phyloP scores from a whole-genome alignment of 1,284 basidiomycete species.

The Calocybe gambosa region DNA sequence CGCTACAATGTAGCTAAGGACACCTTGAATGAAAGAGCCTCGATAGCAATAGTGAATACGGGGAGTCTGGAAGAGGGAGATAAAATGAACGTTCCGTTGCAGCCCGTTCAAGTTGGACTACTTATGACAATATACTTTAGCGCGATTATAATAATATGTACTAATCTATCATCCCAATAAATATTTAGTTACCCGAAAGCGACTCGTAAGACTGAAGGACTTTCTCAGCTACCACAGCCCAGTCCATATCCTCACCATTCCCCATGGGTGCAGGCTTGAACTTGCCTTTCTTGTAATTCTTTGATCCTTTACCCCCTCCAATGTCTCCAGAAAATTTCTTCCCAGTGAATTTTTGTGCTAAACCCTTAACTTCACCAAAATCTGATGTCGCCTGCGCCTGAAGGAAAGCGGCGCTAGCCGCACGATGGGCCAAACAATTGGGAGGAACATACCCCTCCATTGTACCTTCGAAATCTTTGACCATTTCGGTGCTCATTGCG shows the following conservation, averaged over 20 bases:
- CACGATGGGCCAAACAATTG: slow-evolving; percentile 59
- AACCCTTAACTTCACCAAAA: slow-evolving; percentile 59
- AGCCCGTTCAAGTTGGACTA: no score
- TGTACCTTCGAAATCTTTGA: slow-evolving; percentile 20
- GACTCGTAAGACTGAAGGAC: slow-evolving; percentile 11
- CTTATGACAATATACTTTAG: no score
- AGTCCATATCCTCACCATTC: slow-evolving; percentile 34
- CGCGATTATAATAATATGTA: neutral
- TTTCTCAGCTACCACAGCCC: slow-evolving; percentile 30
- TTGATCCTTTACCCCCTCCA: slow-evolving; percentile 17
- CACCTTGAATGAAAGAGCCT: no score
- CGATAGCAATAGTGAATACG: no score
- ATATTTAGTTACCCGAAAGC: neutral
- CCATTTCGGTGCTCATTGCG: slow-evolving; percentile 37
- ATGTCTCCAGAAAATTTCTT: slow-evolving; percentile 31
- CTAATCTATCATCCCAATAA: neutral
- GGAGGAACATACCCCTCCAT: slow-evolving; percentile 46
- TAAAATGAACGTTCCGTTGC: no score
- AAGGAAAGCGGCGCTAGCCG: slow-evolving; percentile 56
- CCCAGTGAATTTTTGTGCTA: slow-evolving; percentile 48
- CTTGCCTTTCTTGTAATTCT: neutral
- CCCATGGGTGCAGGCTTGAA: slow-evolving; percentile 21
- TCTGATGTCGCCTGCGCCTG: slow-evolving; percentile 69
- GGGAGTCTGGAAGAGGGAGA: no score
- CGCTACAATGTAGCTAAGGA: no score